phyloP scores from a whole-genome alignment of 2,329 filamentous ascomycete species.

The Penicillium frequentans region DNA sequence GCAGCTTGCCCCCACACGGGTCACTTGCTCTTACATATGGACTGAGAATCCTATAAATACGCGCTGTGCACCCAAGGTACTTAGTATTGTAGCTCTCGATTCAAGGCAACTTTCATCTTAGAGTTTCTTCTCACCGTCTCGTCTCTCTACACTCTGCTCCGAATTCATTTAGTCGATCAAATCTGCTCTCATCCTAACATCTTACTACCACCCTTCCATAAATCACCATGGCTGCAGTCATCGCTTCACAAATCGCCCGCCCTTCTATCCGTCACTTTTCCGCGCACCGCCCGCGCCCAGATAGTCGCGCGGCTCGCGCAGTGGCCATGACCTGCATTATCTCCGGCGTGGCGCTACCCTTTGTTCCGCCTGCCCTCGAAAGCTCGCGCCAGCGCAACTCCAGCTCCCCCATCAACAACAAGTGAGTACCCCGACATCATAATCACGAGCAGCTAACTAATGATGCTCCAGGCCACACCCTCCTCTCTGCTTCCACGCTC shows the following conservation, averaged over 20 bases:
- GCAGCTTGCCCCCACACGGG: slow-evolving; percentile 11
- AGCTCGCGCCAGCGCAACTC: slow-evolving; percentile 44
- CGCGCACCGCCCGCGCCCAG: slow-evolving; percentile 40
- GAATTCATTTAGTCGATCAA: neutral
- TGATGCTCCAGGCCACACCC: slow-evolving; percentile 32
- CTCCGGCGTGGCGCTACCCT: slow-evolving; percentile 46
- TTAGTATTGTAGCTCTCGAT: neutral
- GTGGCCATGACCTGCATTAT: slow-evolving; percentile 43
- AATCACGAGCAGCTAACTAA: slow-evolving; percentile 2
- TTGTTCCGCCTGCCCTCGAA: slow-evolving; percentile 48
- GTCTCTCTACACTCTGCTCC: neutral
- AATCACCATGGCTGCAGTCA: slow-evolving; percentile 17
- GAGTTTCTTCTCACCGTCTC: neutral
- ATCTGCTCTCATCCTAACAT: neutral
- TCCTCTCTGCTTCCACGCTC: slow-evolving; percentile 45
- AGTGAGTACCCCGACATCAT: slow-evolving; percentile 27
- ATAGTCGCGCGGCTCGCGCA: slow-evolving; percentile 41
- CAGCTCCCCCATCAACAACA: slow-evolving; percentile 38
- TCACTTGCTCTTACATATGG: slow-evolving; percentile 18
- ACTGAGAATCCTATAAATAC: slow-evolving; percentile 18
- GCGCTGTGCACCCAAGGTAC: neutral
- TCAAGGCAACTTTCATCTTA: neutral
- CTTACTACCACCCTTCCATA: neutral
- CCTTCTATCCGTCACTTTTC: slow-evolving; percentile 47
- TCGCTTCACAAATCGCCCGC: slow-evolving; percentile 28